Percentiles rank a stretch among this genome's conserved stretches.
phyloP scores from a whole-genome alignment of 2,329 filamentous ascomycete genomes.

The Polychaeton citri region DNA sequence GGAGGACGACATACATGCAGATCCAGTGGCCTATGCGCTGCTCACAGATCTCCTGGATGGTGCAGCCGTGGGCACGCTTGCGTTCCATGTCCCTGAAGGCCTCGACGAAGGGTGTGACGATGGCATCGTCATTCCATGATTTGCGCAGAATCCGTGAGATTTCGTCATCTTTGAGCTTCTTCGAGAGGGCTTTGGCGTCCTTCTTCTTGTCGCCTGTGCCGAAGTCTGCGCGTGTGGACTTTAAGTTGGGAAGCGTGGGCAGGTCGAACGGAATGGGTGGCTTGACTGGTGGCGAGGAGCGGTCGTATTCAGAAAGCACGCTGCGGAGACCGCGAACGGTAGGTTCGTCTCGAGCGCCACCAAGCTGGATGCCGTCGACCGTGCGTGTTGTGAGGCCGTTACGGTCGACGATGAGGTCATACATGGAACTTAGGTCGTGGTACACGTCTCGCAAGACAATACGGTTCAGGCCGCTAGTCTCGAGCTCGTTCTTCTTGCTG shows the following conservation, averaged over 20 bases:
- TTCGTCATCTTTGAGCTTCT: conserved; percentile 67
- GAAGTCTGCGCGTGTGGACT: conserved; percentile 51
- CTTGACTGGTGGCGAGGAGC: conserved; percentile 74
- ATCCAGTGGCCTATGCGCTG: conserved; percentile 67
- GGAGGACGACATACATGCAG: conserved; percentile 65
- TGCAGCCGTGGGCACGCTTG: conserved; percentile 51
- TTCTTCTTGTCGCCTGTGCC: conserved; percentile 56
- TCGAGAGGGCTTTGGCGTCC: conserved; percentile 56
- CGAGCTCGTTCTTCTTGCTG: conserved; percentile 82
- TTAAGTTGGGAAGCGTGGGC: conserved; percentile 61
- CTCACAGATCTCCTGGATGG: conserved; percentile 53
- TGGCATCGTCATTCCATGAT: conserved; percentile 67
- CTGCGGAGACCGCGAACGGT: conserved; percentile 59
- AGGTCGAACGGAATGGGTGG: conserved; percentile 86
- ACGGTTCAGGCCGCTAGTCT: conserved; percentile 75
- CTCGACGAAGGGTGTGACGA: conserved; percentile 48
- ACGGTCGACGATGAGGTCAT: conserved; percentile 79
- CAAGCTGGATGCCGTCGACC: conserved; percentile 50
- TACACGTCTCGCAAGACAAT: conserved; percentile 72
- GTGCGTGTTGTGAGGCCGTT: conserved; percentile 64
- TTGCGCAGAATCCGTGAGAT: conserved; percentile 63
- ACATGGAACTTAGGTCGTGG: conserved; percentile 70
- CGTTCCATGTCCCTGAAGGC: conserved; percentile 60
- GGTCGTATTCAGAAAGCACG: conserved; percentile 77
- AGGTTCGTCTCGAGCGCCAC: conserved; percentile 41